These are phyloP conservation scores for Vitis rupestris DNA, from an alignment of 164 flowering plant genomes.

Conservation along the genomic window DNA sequence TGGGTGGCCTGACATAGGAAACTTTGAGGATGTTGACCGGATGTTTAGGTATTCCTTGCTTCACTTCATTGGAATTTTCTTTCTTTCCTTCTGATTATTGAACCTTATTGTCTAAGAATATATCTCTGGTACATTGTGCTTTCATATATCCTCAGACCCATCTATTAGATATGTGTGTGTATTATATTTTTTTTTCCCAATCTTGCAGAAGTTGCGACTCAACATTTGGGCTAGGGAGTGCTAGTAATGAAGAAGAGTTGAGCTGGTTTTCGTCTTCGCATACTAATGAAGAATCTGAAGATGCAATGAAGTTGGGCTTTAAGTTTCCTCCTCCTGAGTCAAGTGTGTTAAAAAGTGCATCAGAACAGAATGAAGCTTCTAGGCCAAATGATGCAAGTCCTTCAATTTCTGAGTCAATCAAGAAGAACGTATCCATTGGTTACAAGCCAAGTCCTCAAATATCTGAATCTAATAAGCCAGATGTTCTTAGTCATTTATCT, in stretches of 20 bases:
- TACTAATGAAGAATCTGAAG: slow-evolving; percentile 45
- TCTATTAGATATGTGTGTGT: not conserved
- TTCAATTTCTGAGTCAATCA: slow-evolving; percentile 19
- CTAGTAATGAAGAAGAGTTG: slow-evolving; percentile 49
- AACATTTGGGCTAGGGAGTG: slow-evolving; percentile 54
- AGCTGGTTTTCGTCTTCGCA: slow-evolving; percentile 65
- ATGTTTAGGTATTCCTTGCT: slow-evolving; percentile 64
- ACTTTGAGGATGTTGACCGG: slow-evolving; percentile 80
- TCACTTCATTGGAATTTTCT: not conserved
- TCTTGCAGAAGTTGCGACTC: slow-evolving; percentile 78
- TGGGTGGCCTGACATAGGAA: slow-evolving; percentile 79
- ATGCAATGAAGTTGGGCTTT: slow-evolving; percentile 33
- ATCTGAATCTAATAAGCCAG: slow-evolving; percentile 24
- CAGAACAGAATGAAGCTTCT: slow-evolving; percentile 32
- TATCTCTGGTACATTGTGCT: not conserved
- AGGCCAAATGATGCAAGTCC: slow-evolving; percentile 15
- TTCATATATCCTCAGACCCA: not conserved
- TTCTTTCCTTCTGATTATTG: not conserved
- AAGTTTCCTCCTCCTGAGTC: slow-evolving; percentile 39
- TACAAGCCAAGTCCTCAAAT: slow-evolving; percentile 18
- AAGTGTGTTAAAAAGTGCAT: slow-evolving; percentile 20
- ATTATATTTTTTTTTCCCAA: slow-evolving; percentile 1
- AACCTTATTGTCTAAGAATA: not conserved
- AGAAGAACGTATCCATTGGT: slow-evolving; percentile 13
- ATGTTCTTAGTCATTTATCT: slow-evolving; percentile 15